These are phyloP conservation scores for Pestalotiopsis sp. DNA, from an alignment of 2,329 filamentous ascomycete genomes.

Conservation along the genomic window DNA sequence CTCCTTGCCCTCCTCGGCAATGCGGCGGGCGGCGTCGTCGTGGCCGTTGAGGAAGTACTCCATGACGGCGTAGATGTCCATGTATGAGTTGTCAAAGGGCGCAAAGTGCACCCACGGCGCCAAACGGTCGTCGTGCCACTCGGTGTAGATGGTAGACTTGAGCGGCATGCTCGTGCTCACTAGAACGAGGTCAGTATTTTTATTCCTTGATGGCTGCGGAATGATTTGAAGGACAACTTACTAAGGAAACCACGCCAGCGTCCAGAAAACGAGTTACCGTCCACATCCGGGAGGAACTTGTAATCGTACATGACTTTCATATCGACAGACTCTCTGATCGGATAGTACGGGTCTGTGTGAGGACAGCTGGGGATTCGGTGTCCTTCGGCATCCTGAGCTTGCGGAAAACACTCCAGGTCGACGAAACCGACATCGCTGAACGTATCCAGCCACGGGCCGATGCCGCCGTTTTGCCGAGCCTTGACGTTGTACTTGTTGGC, in stretches of 20 bases:
- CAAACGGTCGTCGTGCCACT: constrained; percentile 75
- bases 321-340: constrained; percentile 32
- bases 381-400: neutral
- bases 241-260: constrained; percentile 64
- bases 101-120: constrained; percentile 74
- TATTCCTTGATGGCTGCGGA: too few species aligned
- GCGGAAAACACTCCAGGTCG: constrained; percentile 37
- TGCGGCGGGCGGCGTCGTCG: constrained; percentile 52
- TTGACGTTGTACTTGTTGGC: constrained; percentile 40
- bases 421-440: constrained; percentile 49
- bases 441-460: constrained; percentile 44
- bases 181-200: neutral
- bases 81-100: constrained; percentile 69
- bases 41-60: constrained; percentile 64
- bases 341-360: constrained; percentile 41
- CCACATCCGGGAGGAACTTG: constrained; percentile 72
- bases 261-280: constrained; percentile 68
- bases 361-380: constrained; percentile 2
- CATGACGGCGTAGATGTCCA: constrained; percentile 67
- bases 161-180: constrained; percentile 66
- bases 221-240: neutral
- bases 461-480: constrained; percentile 19
- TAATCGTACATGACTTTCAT: constrained; percentile 54
- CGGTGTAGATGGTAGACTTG: constrained; percentile 72
- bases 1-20: constrained; percentile 60